Evolutionary conservation across 139 green algal species (phyloP).

Genomic region (Yamagishiella unicocca): DNA sequence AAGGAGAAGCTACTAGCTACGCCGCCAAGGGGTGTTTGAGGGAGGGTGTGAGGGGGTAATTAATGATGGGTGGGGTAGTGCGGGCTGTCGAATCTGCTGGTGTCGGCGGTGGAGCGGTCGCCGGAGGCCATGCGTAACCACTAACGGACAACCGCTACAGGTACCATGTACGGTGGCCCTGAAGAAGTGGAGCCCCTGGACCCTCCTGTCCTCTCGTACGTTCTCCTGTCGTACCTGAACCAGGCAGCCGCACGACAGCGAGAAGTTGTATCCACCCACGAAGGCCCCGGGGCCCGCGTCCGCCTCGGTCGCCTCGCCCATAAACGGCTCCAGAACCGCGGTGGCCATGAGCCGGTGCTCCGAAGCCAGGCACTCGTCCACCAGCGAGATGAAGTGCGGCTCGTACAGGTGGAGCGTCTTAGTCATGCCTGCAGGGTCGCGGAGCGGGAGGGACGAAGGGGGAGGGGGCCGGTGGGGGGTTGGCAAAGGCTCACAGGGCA

Average conservation of each 20-base stretch:
- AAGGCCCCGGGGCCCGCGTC: background rate
- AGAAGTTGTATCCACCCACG: slow-evolving; percentile 39
- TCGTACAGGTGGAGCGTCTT: slow-evolving; percentile 77
- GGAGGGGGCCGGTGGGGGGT: background rate
- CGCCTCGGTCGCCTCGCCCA: slow-evolving; percentile 4
- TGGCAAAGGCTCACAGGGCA: too few relatives aligned
- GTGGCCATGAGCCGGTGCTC: slow-evolving; percentile 52
- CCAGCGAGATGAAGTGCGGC: slow-evolving; percentile 65
- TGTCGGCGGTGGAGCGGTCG: too few relatives aligned
- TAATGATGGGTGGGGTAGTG: too few relatives aligned
- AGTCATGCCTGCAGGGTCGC: slow-evolving; percentile 46
- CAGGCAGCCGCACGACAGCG: slow-evolving; percentile 39
- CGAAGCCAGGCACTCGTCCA: slow-evolving; percentile 59
- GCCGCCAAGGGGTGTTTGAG: too few relatives aligned
- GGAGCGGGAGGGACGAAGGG: background rate
- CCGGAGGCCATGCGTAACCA: too few relatives aligned
- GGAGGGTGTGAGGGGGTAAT: too few relatives aligned
- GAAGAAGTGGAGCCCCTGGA: too few relatives aligned
- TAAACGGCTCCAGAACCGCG: slow-evolving; percentile 56
- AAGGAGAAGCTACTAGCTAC: too few relatives aligned
- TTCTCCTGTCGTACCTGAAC: slow-evolving; percentile 41
- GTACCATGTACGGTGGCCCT: too few relatives aligned
- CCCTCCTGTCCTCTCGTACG: too few relatives aligned
- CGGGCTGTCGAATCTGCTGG: too few relatives aligned
- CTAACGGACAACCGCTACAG: too few relatives aligned